These are phyloP conservation scores for Floccularia luteovirens DNA, from an alignment of 768 basidiomycete species.

Conservation along the genomic window DNA sequence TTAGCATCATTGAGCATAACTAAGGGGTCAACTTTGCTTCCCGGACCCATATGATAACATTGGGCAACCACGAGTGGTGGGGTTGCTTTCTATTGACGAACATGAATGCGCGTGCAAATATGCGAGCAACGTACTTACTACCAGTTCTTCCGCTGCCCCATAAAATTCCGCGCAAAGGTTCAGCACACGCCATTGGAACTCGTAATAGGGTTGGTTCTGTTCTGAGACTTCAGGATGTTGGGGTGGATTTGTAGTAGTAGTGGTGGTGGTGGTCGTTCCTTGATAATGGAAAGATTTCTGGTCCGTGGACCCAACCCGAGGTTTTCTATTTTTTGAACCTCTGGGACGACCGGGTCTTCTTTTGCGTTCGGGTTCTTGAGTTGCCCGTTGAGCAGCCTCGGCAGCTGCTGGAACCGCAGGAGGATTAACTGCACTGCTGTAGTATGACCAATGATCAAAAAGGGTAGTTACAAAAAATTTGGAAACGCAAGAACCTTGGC, in stretches of 20 bases:
- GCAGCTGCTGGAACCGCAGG: no score
- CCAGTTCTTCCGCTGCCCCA: slow-evolving; percentile 76
- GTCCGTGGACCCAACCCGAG: slow-evolving; percentile 25
- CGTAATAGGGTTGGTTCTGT: slow-evolving; percentile 74
- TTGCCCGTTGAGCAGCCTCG: slow-evolving; percentile 19
- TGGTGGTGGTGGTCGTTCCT: slow-evolving; percentile 20
- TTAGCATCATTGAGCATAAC: slow-evolving; percentile 72
- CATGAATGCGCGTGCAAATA: slow-evolving; percentile 6
- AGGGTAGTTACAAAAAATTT: no score
- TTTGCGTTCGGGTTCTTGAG: slow-evolving; percentile 40
- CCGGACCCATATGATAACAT: slow-evolving; percentile 70
- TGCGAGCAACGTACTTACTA: slow-evolving; percentile 41
- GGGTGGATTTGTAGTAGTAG: slow-evolving; percentile 32
- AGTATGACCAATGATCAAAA: no score
- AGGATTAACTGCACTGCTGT: no score
- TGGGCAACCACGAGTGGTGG: slow-evolving; percentile 71
- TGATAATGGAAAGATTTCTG: slow-evolving; percentile 38
- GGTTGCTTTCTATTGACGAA: slow-evolving; percentile 39
- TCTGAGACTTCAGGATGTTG: slow-evolving; percentile 44
- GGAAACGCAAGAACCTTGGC: no score
- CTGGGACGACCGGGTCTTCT: slow-evolving; percentile 74
- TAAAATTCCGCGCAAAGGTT: slow-evolving; percentile 84
- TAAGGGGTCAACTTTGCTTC: slow-evolving; percentile 65
- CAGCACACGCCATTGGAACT: slow-evolving; percentile 80
- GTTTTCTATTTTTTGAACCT: slow-evolving; percentile 69